Base-by-base conservation (phyloP, 352 stramenopile species). In the Aphanomyces stellatus region DNA sequence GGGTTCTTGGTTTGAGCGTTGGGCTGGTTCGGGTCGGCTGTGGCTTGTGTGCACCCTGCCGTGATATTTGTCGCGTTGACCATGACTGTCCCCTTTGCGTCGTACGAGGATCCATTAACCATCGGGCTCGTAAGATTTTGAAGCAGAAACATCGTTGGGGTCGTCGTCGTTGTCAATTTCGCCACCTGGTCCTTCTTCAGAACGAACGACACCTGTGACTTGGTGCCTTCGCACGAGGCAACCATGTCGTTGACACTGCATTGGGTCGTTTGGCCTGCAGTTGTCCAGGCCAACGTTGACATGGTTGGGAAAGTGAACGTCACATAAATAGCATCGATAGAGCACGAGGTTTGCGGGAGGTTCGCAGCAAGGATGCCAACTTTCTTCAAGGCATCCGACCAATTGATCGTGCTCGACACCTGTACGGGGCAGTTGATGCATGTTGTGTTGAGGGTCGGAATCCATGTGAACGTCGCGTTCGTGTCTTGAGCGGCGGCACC, bases 371-470 rank as follows among this genome's bases (percentile, higher is more conserved):
- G n/a, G n/a, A 67, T 27, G 60, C 60, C 60, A n/a, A 57, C 34
- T 17, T 25, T 60, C 17, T 37, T 25, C 28, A 67, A 30, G 4
- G 17, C 4, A 33, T 17, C 25, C 2, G 31, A 13, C 60, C 60
- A 67, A 40, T 40, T 51, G 13, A 31, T 13, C 17, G 35, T 17
- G 17, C 27, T 57, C 25, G 41, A 27, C 13, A 67, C 33, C 46
- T 67, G 41, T 31, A 67, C 60, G n/a, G 40, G 7, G 42, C 60
- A 67, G 34, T 67, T 67, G 24, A 57, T 31, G 37, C 60, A 67
- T 28, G 30, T 67, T 7, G 25, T 43, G n/a, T 31, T 57, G 19
- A 22, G 4, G 17, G 33, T n/a, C 3, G 60, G 60, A 8, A 24
- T 57, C 60, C 60, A 67, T 31, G 51, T 17, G 51, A 34, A 67